Percentiles rank a stretch among this genome's conserved stretches.
Evolutionary conservation across 2,329 filamentous ascomycete species (phyloP).

Genomic region (Fusarium proliferatum): DNA sequence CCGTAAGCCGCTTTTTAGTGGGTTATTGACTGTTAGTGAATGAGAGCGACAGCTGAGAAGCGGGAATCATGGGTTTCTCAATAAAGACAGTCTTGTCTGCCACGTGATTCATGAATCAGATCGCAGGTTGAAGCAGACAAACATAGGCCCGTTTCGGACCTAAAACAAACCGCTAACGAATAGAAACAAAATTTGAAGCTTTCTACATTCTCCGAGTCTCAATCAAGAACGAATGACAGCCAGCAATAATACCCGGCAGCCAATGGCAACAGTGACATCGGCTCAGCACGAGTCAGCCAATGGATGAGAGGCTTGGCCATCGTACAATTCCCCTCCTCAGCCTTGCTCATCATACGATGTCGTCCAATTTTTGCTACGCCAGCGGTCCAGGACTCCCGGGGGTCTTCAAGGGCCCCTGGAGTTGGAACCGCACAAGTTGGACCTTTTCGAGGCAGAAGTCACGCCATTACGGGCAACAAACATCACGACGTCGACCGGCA

Average conservation of each 20-base stretch:
- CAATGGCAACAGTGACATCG: slow-evolving; percentile 27
- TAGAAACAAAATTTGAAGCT: slow-evolving; percentile 22
- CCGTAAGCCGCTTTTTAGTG: slow-evolving; percentile 8
- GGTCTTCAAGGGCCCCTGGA: slow-evolving; percentile 42
- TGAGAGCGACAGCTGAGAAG: slow-evolving; percentile 21
- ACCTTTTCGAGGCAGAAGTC: slow-evolving; percentile 45
- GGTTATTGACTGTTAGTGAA: not conserved
- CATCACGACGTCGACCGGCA: slow-evolving; percentile 45
- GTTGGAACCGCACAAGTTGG: slow-evolving; percentile 37
- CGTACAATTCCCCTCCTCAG: slow-evolving; percentile 51
- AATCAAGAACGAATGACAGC: slow-evolving; percentile 28
- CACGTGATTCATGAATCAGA: slow-evolving; percentile 18
- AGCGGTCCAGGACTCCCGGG: slow-evolving; percentile 40
- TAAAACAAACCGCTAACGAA: slow-evolving; percentile 16
- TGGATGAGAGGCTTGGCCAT: slow-evolving; percentile 40
- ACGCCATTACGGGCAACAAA: slow-evolving; percentile 46
- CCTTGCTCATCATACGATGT: slow-evolving; percentile 55
- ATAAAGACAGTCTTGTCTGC: not conserved
- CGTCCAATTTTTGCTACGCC: slow-evolving; percentile 45
- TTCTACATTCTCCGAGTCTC: slow-evolving; percentile 17
- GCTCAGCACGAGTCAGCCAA: slow-evolving; percentile 36
- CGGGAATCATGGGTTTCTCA: slow-evolving; percentile 6
- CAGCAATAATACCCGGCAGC: not conserved
- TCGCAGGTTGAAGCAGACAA: not conserved
- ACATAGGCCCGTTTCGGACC: not conserved